These are phyloP conservation scores for Suillus subluteus DNA, from an alignment of 768 basidiomycete species.

Conservation along the genomic window DNA sequence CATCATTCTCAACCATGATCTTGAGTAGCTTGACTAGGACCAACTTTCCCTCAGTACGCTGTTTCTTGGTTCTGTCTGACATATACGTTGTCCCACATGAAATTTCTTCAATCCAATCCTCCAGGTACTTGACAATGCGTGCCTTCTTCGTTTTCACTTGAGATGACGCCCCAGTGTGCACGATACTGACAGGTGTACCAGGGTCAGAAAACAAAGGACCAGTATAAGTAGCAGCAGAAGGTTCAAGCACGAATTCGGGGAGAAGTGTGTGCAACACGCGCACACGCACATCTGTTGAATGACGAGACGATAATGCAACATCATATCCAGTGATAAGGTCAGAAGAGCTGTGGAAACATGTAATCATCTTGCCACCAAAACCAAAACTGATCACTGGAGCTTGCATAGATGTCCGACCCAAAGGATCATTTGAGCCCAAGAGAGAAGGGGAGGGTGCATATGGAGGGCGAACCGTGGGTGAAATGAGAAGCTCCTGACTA, in stretches of 20 bases:
- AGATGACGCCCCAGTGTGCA: conserved; percentile 58
- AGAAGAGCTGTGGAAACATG: conserved; percentile 80
- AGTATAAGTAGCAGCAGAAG: conserved; percentile 66
- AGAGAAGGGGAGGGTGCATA: conserved; percentile 89
- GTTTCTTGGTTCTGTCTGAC: conserved; percentile 51
- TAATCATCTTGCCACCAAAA: conserved; percentile 89
- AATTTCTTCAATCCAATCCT: conserved; percentile 75
- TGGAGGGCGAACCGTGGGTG: conserved; percentile 47
- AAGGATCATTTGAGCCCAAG: conserved; percentile 79
- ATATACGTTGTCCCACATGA: conserved; percentile 77
- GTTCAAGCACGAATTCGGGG: conserved; percentile 63
- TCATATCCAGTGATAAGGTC: too few relatives aligned
- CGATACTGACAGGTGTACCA: conserved; percentile 65
- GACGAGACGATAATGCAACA: conserved; percentile 72
- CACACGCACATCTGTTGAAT: conserved; percentile 70
- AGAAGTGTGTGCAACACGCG: conserved; percentile 70
- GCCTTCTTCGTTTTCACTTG: conserved; percentile 85
- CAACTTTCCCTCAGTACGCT: conserved; percentile 75
- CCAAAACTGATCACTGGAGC: conserved; percentile 89
- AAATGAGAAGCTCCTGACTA: conserved; percentile 31
- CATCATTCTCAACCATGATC: conserved; percentile 88
- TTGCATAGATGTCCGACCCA: conserved; percentile 70
- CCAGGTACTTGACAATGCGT: conserved; percentile 75
- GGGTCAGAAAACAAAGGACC: conserved; percentile 87
- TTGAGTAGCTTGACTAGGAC: conserved; percentile 67